Base-by-base conservation (phyloP, 1,284 basidiomycete species). In the Phellinidium pouzarii region DNA sequence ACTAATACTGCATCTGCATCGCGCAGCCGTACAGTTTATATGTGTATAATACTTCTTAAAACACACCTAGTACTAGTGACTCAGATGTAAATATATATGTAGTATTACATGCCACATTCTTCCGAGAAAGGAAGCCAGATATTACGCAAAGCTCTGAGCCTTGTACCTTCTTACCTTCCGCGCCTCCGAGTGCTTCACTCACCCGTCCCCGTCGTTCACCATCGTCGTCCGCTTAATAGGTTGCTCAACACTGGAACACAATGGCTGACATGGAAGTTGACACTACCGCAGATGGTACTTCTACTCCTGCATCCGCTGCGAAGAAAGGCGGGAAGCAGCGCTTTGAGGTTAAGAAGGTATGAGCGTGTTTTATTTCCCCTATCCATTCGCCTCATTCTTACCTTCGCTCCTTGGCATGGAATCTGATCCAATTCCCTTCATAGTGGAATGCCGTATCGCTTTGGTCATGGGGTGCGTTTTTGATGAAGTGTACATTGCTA, bases 371-470 rank as follows among this genome's bases (percentile, higher is more conserved):
- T 6, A 31, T 40, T 38, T 40, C 37, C 37, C 7, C 37, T 56
- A 20, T 22, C 53, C 41, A 14, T 37, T 47, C 47, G 36, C 36
- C 52, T 34, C 38, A n/a, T 25, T 45, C 23, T 19, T 26, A 19
- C 34, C 54, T 14, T 38, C 44, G 48, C 55, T 44, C 58, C 57
- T 45, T 52, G 46, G 29, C 31, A 17, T 20, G 42, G 19, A 46
- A 53, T 2, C 48, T 57, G 50, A 48, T 44, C 55, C 59, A 38
- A 58, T 26, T 56, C 52, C 54, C n/a, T 26, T 36, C 46, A 38
- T 60, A 96, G 94, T 97, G 93, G 93, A 95, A 95, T 64, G 94
- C 94, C 26, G 94, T 96, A 52, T 79, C 94, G 1, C 76, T 97
- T 0, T 97, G 94, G 94, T 91, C 94, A 25, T 97, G 94, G 93